Percentiles rank a stretch among this genome's conserved stretches.
phyloP scores from a whole-genome alignment of 768 basidiomycete species.

The Cystobasidium ongulense region DNA sequence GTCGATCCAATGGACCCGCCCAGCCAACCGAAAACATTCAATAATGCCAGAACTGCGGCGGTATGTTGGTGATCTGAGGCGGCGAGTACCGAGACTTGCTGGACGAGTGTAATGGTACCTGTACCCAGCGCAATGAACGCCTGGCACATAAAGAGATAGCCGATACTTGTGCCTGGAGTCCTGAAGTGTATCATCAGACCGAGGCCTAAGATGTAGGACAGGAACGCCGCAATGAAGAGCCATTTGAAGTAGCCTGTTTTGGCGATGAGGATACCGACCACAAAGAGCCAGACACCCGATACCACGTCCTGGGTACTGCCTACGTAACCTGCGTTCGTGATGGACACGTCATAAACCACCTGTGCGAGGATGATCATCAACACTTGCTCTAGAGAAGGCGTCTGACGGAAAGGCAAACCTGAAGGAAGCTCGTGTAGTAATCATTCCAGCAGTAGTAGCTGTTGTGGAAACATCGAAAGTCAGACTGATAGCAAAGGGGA shows the following conservation, averaged over 20 bases:
- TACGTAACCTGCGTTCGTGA: conserved; percentile 41
- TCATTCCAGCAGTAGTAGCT: conserved; percentile 29
- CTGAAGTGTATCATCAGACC: conserved; percentile 43
- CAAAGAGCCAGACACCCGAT: conserved; percentile 40
- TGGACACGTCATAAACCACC: conserved; percentile 38
- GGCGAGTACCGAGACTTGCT: conserved; percentile 40
- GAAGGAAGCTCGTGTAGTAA: conserved; percentile 36
- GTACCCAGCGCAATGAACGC: conserved; percentile 41
- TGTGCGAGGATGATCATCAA: no score
- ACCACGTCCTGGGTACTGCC: conserved; percentile 38
- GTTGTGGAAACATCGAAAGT: background rate
- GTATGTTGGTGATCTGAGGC: conserved; percentile 20
- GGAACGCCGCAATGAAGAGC: conserved; percentile 35
- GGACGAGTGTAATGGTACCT: conserved; percentile 34
- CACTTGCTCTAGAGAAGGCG: no score
- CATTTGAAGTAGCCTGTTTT: conserved; percentile 41
- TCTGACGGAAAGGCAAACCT: conserved; percentile 26
- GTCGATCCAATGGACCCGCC: conserved; percentile 36
- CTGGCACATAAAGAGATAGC: conserved; percentile 40
- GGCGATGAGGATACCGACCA: conserved; percentile 38
- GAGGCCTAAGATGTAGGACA: conserved; percentile 37
- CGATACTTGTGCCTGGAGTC: conserved; percentile 35
- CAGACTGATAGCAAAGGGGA: background rate
- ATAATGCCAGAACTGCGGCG: conserved; percentile 14
- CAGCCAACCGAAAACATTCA: conserved; percentile 23